Evolutionary conservation across 352 stramenopile species (phyloP).

Genomic region (Pythium aphanidermatum): DNA sequence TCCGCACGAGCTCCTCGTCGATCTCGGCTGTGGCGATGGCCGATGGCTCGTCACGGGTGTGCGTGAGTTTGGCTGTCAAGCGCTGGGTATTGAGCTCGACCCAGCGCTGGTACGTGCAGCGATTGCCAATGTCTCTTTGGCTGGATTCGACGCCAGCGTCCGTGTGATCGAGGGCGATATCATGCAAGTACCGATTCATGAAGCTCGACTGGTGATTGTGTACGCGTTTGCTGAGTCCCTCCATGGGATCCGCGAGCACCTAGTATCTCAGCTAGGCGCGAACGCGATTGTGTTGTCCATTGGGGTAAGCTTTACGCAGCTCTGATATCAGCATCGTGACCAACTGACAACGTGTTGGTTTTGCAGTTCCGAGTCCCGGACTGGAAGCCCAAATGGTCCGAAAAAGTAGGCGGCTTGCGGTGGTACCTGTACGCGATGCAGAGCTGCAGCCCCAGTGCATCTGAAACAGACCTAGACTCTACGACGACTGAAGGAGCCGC

Average conservation of each 20-base stretch:
- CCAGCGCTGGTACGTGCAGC: constrained; percentile 37
- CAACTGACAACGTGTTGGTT: not conserved
- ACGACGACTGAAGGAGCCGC: constrained; percentile 26
- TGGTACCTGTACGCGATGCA: constrained; percentile 77
- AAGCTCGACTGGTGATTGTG: constrained; percentile 65
- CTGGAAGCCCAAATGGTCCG: constrained; percentile 55
- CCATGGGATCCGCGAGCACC: constrained; percentile 40
- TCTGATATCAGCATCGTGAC: constrained; percentile 1
- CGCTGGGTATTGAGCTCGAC: constrained; percentile 71
- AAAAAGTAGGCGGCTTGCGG: constrained; percentile 40
- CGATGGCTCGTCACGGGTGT: constrained; percentile 72
- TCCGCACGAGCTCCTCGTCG: constrained; percentile 54
- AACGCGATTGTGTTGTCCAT: constrained; percentile 65
- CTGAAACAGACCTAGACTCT: not conserved
- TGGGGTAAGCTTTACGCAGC: too few relatives aligned
- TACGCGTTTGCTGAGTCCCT: constrained; percentile 84
- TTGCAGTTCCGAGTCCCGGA: constrained; percentile 64
- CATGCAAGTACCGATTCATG: constrained; percentile 39
- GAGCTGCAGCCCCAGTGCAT: constrained; percentile 2
- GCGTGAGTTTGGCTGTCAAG: constrained; percentile 45
- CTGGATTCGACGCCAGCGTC: constrained; percentile 34
- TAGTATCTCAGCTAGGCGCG: constrained; percentile 31
- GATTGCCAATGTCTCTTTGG: constrained; percentile 12
- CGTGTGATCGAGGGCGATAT: constrained; percentile 50
- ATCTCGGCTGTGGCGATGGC: constrained; percentile 76